Conservation (phyloP, 2,329 filamentous ascomycete genomes). For the Beauveria varroae region DNA sequence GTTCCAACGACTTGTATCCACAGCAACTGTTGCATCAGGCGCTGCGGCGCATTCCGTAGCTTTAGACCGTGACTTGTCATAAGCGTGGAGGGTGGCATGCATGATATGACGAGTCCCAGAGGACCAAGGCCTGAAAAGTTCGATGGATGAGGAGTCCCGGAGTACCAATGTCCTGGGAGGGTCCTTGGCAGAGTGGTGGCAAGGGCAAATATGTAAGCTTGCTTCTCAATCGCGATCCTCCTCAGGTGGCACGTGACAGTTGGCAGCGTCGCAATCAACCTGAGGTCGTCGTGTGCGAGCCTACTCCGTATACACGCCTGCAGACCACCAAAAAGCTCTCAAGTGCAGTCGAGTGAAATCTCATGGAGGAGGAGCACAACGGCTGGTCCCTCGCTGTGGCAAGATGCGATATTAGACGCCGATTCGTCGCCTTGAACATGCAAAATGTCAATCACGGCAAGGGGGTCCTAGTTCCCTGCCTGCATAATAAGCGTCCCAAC, state of each 20-base stretch:
- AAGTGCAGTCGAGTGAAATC: neutral
- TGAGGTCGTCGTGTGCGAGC: neutral
- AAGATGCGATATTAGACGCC: neutral
- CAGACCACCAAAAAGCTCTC: neutral
- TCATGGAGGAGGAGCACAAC: neutral
- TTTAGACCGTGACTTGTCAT: neutral
- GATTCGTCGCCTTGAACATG: slow-evolving; percentile 4
- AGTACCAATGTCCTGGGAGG: neutral
- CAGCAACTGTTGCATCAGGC: slow-evolving; percentile 1
- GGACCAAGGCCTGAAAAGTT: neutral
- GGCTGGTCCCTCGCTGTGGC: neutral
- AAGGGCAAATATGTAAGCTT: neutral
- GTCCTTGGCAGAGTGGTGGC: neutral
- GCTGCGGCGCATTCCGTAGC: neutral
- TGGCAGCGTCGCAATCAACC: neutral
- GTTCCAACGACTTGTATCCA: slow-evolving; percentile 1
- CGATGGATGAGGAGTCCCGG: neutral
- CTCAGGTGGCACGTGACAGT: neutral
- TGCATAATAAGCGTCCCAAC: neutral
- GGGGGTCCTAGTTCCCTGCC: neutral
- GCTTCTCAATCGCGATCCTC: neutral
- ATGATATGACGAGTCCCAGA: neutral
- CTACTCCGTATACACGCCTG: neutral
- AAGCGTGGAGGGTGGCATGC: neutral
- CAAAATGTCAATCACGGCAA: neutral